Evolutionary conservation across 225 moss, liverwort and hornwort species (phyloP), one percentile per base, ranked within the genome.

Genomic region (Marchantia paleacea): DNA sequence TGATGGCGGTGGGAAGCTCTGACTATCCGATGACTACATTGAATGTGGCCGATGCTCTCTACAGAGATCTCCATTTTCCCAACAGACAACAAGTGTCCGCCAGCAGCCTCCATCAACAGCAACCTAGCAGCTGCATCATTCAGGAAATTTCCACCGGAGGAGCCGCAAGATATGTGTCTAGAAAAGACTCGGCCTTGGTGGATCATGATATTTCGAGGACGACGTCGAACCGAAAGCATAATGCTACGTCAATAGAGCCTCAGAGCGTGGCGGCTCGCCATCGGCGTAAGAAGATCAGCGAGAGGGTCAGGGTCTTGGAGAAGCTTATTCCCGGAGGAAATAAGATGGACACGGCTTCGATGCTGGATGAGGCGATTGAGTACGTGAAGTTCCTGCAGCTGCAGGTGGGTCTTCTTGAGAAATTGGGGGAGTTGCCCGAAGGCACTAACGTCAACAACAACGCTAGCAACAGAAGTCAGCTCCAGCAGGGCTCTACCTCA

Each of bases 211-310:
- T 80, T 14, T 55, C 52, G 8, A 39, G 69, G 48, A 61, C 30
- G 58, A 86, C 83, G 62, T 83, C 72, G 0, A 86, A 75, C 66
- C 84, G 92, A 10, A 95, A 92, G 84, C 89, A 84, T 24, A 86
- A 84, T 14, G 85, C 83, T 7, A 95, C 93, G 12, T 97, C 97
- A 10, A 91, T 97, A 67, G 95, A 97, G 79, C 97, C 97, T 57
- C 95, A 97, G 81, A 97, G 97, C 79, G 94, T 97, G 72, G 94
- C 97, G 22, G 97, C 94, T 20, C 83, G 94, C 64, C 92, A 97
- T 25, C 88, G 97, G 65, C 84, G 97, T 79, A 97, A 97, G 87
- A 97, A 90, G 82, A 97, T 97, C 47, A 94, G 90, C 67, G 97
- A 97, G 82, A 78, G 95, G 71, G 90, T 95, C 54, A 85, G 90